Evolutionary conservation across 805 yeast species (phyloP), one percentile per base, ranked within the genome.

Genomic region (Candida parachauliodes): DNA sequence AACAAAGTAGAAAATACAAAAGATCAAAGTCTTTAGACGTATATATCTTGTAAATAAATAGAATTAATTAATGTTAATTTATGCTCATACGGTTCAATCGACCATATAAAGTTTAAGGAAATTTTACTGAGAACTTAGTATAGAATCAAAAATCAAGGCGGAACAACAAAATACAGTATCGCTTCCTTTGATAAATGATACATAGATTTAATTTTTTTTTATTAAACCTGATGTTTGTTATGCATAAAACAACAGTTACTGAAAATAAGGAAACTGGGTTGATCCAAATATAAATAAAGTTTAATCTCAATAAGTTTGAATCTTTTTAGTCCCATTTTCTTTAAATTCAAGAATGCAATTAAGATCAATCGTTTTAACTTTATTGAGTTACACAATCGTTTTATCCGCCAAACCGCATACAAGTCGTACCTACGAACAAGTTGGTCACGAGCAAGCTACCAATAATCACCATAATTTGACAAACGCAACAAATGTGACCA

Each of bases 401-500:
- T 32, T 24, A 15, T 20, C 16, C 10, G 28, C 35, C 5, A 24
- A 16, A 18, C 14, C 24, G 16, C 16, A 11, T 8, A 23, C 26
- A 15, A 24, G 17, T 18, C 12, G 8, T 17, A 16, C 14, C n/a
- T 19, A 10, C 22, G 19, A 32, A 17, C 12, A 23, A 24, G 18
- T 23, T 17, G 22, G 18, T 23, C 10, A 32, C n/a, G 4, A 17
- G 4, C 8, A 11, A n/a, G 28, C 21, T 23, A 3, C 11, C n/a
- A 14, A 30, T 10, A 4, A 19, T 22, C 28, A 32, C 9, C 7
- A 24, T 5, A 24, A 23, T 24, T 4, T 16, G 8, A 23, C 35
- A 8, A 32, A 32, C 23, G 22, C 35, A 12, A 32, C 35, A 5
- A 32, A 32, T 24, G 35, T 32, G n/a, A 32, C 35, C 23, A 32